Percentiles rank a stretch among this genome's conserved stretches.
phyloP scores from a whole-genome alignment of 2,329 filamentous ascomycete species.

The Ciborinia camelliae region DNA sequence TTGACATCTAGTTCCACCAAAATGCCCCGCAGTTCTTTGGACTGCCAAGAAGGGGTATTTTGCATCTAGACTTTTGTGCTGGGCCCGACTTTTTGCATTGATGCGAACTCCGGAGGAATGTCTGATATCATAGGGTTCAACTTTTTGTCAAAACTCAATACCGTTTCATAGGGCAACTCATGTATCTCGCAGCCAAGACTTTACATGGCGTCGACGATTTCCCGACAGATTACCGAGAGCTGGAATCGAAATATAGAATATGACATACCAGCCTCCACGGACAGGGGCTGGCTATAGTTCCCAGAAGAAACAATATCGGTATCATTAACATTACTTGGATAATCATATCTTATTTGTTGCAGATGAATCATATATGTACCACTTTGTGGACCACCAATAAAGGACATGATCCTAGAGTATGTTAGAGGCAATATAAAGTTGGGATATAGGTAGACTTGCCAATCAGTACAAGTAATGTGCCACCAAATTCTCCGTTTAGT shows the following conservation, averaged over 20 bases:
- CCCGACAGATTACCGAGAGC: slow-evolving; percentile 40
- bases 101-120: slow-evolving; percentile 38
- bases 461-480: slow-evolving; percentile 41
- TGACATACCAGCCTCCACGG: slow-evolving; percentile 38
- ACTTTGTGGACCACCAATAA: slow-evolving; percentile 38
- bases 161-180: slow-evolving; percentile 33
- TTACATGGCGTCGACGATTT: slow-evolving; percentile 39
- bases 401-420: slow-evolving; percentile 36
- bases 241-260: slow-evolving; percentile 40
- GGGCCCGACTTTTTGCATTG: slow-evolving; percentile 19
- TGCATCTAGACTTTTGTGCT: slow-evolving; percentile 14
- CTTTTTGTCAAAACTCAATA: slow-evolving; percentile 39
- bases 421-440: slow-evolving; percentile 15
- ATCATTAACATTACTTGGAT: slow-evolving; percentile 40
- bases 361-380: slow-evolving; percentile 41
- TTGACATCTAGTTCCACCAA: too few species aligned
- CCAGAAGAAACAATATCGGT: slow-evolving; percentile 34
- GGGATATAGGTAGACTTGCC: slow-evolving; percentile 30
- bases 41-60: slow-evolving; percentile 28
- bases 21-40: slow-evolving; percentile 40
- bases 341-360: slow-evolving; percentile 40
- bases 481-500: slow-evolving; percentile 42
- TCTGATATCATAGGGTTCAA: slow-evolving; percentile 36
- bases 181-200: slow-evolving; percentile 28
- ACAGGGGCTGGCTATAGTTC: slow-evolving; percentile 20